Evolutionary conservation across 139 green algal genomes (phyloP).

Genomic region (Axilococcus clingmanii): DNA sequence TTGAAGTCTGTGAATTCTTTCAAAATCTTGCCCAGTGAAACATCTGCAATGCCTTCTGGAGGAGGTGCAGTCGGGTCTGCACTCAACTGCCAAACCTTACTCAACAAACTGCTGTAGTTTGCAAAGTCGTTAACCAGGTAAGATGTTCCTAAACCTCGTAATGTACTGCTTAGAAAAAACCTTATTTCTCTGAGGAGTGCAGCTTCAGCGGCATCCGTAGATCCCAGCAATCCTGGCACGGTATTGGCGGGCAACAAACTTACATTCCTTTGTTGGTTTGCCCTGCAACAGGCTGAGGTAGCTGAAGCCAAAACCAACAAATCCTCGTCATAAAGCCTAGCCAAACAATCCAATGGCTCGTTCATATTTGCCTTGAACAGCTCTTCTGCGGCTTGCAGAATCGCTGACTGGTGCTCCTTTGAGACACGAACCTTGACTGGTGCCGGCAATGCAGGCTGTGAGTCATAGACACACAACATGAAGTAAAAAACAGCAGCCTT

Average conservation of each 20-base stretch:
- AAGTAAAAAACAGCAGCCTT: too few relatives aligned
- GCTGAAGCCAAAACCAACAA: background rate
- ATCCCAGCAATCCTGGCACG: slow-evolving; percentile 8
- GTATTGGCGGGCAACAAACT: background rate
- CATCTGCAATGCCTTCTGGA: slow-evolving; percentile 18
- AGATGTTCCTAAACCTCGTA: slow-evolving; percentile 16
- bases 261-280: background rate
- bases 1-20: background rate
- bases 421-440: too few relatives aligned
- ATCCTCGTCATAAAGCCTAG: background rate
- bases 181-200: slow-evolving; percentile 9
- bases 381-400: background rate
- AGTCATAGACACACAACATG: too few relatives aligned
- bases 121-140: slow-evolving; percentile 5
- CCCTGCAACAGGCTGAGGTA: background rate
- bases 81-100: background rate
- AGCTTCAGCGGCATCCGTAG: slow-evolving; percentile 10
- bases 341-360: background rate
- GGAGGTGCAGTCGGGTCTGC: background rate
- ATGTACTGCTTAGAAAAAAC: slow-evolving; percentile 13
- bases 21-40: slow-evolving; percentile 3
- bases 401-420: background rate
- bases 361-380: background rate
- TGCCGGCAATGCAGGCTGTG: too few relatives aligned
- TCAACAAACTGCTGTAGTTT: slow-evolving; percentile 14